These are phyloP conservation scores for Teratosphaeria gauchensis DNA, from an alignment of 2,329 filamentous ascomycete species.

Conservation along the genomic window DNA sequence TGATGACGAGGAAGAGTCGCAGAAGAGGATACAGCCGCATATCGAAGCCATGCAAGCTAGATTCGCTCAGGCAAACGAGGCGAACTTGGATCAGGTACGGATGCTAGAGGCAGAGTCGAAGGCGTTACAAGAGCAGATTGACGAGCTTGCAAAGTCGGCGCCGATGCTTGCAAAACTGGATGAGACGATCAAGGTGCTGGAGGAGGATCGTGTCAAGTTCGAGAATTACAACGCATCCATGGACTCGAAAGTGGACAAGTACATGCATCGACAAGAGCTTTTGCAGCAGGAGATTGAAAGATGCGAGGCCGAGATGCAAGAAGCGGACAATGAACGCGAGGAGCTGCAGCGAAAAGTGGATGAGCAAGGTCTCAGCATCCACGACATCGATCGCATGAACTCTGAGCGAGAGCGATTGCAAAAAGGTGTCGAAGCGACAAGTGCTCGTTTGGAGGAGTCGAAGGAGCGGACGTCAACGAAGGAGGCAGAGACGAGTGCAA, in stretches of 20 bases:
- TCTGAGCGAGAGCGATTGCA: slow-evolving; percentile 89
- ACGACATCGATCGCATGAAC: slow-evolving; percentile 99
- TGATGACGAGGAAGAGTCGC: slow-evolving; percentile 73
- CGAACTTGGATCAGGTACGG: slow-evolving; percentile 73
- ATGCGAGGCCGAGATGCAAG: slow-evolving; percentile 61
- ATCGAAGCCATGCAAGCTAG: slow-evolving; percentile 77
- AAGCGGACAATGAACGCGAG: slow-evolving; percentile 72
- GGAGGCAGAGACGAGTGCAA: slow-evolving; percentile 75
- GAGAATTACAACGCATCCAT: slow-evolving; percentile 87
- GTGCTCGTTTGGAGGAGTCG: slow-evolving; percentile 68
- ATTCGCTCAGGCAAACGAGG: slow-evolving; percentile 76
- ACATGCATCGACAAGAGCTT: slow-evolving; percentile 68
- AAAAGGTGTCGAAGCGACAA: slow-evolving; percentile 70
- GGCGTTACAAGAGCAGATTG: slow-evolving; percentile 72
- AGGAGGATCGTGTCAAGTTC: slow-evolving; percentile 90
- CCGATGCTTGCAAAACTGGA: slow-evolving; percentile 77
- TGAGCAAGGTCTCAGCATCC: slow-evolving; percentile 86
- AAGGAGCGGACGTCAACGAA: slow-evolving; percentile 76
- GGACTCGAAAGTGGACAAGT: slow-evolving; percentile 77
- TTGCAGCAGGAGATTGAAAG: slow-evolving; percentile 82
- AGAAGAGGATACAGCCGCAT: slow-evolving; percentile 70
- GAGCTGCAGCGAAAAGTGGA: slow-evolving; percentile 79
- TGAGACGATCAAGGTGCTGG: slow-evolving; percentile 83
- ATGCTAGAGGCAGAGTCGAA: slow-evolving; percentile 80
- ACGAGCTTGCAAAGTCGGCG: slow-evolving; percentile 77